These are phyloP conservation scores for Alternaria gansuensis DNA, from an alignment of 2,329 filamentous ascomycete genomes.

Conservation along the genomic window DNA sequence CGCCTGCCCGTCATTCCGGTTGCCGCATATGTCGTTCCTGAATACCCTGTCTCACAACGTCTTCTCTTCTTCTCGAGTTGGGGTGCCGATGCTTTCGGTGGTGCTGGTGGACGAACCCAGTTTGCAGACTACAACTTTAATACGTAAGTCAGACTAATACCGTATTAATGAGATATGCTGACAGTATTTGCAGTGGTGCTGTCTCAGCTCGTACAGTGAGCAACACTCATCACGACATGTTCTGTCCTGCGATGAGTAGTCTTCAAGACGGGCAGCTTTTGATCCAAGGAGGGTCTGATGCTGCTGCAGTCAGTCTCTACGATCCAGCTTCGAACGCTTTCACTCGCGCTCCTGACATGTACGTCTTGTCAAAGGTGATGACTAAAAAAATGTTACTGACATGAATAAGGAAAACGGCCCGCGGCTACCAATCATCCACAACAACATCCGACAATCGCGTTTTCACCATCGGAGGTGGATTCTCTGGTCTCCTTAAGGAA, in stretches of 20 bases:
- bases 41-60: constrained; percentile 33
- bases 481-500: constrained; percentile 33
- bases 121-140: constrained; percentile 42
- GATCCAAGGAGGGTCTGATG: constrained; percentile 39
- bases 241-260: constrained; percentile 40
- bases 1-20: constrained; percentile 42
- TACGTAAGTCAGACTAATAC: constrained; percentile 23
- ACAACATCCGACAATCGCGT: constrained; percentile 35
- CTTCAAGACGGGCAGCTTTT: constrained; percentile 36
- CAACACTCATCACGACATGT: constrained; percentile 43
- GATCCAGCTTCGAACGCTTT: constrained; percentile 34
- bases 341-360: constrained; percentile 30
- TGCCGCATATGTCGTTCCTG: constrained; percentile 41
- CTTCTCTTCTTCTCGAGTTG: constrained; percentile 42
- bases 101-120: constrained; percentile 34
- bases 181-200: constrained; percentile 26
- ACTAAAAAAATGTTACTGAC: not conserved
- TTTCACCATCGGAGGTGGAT: constrained; percentile 42
- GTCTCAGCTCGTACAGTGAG: constrained; percentile 35
- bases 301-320: constrained; percentile 35
- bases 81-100: constrained; percentile 40
- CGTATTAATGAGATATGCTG: not conserved
- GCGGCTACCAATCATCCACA: constrained; percentile 35
- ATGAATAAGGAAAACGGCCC: constrained; percentile 28
- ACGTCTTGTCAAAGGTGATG: not conserved